Evolutionary conservation across 2,329 filamentous ascomycete genomes (phyloP), one percentile per base, ranked within the genome.

Genomic region (Aspergillus flavus): DNA sequence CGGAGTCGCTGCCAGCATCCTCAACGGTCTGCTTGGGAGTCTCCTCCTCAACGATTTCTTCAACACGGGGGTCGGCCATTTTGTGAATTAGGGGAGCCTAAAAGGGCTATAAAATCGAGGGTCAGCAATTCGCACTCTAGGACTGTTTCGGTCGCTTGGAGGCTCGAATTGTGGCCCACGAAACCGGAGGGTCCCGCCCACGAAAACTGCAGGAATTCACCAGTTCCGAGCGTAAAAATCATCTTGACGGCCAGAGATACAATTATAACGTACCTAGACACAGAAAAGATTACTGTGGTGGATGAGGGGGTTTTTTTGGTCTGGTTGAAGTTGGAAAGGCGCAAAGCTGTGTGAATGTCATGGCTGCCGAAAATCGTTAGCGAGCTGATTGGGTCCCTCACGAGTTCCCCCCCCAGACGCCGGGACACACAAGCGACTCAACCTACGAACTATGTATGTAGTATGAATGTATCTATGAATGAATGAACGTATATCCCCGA

Each of bases 21-120:
- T 95, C 93, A 74, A 87, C 89, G 75, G 91, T 91, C 75, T 90
- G 88, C 88, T 95, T 94, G 85, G 92, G 89, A 78, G 89, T 87
- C 85, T 92, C 90, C 77, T 94, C 80, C 64, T 98, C 95, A 75
- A 92, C 91, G 76, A 99, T 89, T 85, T 99, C 95, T 87, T 99
- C 94, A 83, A 98, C 90, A 83, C 94, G 91, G 81, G 94, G 92
- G 87, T 97, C 96, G 81, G 95, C 91, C 95, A 99, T 99, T 82
- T 92, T 75, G 70, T 70, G 66, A 63, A 63, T 65, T 58, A 62
- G 61, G 54, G 50, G 62, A 68, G 66, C 71, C 71, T 76, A 69
- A 32, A 67, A 48, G 53, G 61, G 63, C 52, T 53, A 57, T 21
- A 48, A 21, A 60, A 46, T 46, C 36, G 59, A 67, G 50, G 48